Evolutionary conservation across 2,329 filamentous ascomycete species (phyloP), one percentile per base, ranked within the genome.

Genomic region (Clarireedia sp.): DNA sequence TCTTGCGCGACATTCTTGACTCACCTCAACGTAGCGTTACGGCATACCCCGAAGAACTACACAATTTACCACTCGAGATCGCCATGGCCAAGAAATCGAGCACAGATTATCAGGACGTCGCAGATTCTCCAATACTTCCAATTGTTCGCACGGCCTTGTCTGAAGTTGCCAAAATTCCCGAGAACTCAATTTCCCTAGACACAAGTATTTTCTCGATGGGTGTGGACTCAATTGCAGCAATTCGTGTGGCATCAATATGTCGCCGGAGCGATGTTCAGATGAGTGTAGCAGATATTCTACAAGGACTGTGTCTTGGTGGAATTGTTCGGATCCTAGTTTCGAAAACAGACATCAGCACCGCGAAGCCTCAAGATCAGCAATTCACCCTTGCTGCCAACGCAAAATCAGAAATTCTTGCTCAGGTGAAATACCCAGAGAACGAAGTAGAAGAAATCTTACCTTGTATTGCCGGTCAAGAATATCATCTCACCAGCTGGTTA

Each of bases 261-360:
- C 49, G 38, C 37, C 17, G 49, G 26, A 24, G n/a, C 10, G 23
- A 44, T 43, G 49, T 43, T 29, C 24, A 23, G 4, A 43, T 44
- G 5, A 51, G 17, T 40, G 49, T 51, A 19, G 49, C 49, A 1
- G 38, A 44, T 51, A 44, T 51, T 8, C 49, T 51, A 5, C 49
- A 51, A 23, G 38, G 24, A 16, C 38, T 41, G n/a, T 51, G 37
- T 44, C 49, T 51, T 21, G 49, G 38, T 51, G 24, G 24, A 1
- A 44, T 51, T 2, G 7, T 41, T 17, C 37, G 49, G 9, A 26
- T 51, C 16, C 38, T 44, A 38, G 7, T 29, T 3, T 19, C 38
- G 9, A 51, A 36, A 29, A 43, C 38, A 8, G 41, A 26, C 1
- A 0, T 16, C 38, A 21, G 16, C 16, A 40, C 38, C 16, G 23